phyloP scores from a whole-genome alignment of 306 rosid species.

The Glycine soja region DNA sequence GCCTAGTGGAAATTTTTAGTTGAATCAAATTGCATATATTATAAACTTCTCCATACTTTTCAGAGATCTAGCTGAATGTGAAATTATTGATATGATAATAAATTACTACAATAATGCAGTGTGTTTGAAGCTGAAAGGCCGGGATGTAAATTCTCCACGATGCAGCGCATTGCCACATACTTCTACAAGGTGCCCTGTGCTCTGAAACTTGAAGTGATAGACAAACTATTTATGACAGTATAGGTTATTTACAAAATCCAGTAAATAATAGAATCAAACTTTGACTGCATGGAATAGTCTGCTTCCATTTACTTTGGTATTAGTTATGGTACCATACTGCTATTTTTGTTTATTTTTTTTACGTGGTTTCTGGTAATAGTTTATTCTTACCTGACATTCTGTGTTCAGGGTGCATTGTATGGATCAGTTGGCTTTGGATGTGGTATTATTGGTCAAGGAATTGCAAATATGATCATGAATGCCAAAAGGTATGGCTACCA shows the following conservation, averaged over 20 bases:
- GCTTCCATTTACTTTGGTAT: constrained; percentile 35
- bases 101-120: constrained; percentile 61
- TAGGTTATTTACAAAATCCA: constrained; percentile 14
- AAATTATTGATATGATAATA: constrained; percentile 35
- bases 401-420: constrained; percentile 84
- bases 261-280: constrained; percentile 22
- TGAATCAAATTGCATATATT: neutral
- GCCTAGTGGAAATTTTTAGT: constrained; percentile 27
- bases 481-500: constrained; percentile 70
- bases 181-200: constrained; percentile 73
- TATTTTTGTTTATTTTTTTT: constrained; percentile 6
- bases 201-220: constrained; percentile 20
- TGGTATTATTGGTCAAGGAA: constrained; percentile 96
- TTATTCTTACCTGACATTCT: constrained; percentile 45
- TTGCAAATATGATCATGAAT: constrained; percentile 91
- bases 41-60: constrained; percentile 17
- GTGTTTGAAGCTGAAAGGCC: constrained; percentile 97
- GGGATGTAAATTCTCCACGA: constrained; percentile 73
- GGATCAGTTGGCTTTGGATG: constrained; percentile 94
- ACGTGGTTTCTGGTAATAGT: constrained; percentile 28
- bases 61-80: constrained; percentile 33
- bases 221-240: constrained; percentile 27
- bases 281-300: constrained; percentile 6
- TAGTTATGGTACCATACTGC: constrained; percentile 6
- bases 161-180: constrained; percentile 80